Conservation (phyloP, 1,284 basidiomycete genomes). For the Trametes polyzona region DNA sequence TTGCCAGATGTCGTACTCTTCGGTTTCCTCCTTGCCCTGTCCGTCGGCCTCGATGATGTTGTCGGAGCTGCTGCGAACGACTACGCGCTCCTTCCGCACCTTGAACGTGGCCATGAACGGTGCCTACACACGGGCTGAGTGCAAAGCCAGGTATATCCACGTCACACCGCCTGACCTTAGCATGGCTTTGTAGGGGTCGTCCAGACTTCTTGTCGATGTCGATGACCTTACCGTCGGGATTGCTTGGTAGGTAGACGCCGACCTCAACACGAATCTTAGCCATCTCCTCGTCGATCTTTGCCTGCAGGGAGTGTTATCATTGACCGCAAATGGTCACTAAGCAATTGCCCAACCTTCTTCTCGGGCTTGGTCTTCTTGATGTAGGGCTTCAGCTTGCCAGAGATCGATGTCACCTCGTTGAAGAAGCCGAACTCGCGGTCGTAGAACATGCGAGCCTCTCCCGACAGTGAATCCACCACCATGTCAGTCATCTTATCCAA, state of each 20-base stretch:
- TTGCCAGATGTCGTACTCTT: constrained; percentile 93
- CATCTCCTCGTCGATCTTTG: constrained; percentile 99
- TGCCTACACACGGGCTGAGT: constrained; percentile 55
- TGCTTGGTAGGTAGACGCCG: constrained; percentile 97
- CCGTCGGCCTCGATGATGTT: constrained; percentile 69
- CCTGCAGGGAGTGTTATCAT: constrained; percentile 49
- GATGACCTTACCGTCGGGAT: constrained; percentile 95
- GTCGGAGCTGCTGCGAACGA: constrained; percentile 67
- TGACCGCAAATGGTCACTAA: constrained; percentile 1
- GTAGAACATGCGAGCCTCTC: constrained; percentile 92
- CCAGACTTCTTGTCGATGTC: constrained; percentile 98
- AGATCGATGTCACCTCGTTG: constrained; percentile 95
- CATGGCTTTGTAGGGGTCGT: constrained; percentile 94
- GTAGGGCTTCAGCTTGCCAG: constrained; percentile 95
- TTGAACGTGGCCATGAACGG: constrained; percentile 99
- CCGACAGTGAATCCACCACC: constrained; percentile 87
- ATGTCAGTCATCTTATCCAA: constrained; percentile 88
- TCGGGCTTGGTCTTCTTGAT: constrained; percentile 97
- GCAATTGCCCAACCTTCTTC: too few species aligned
- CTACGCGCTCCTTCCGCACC: constrained; percentile 81
- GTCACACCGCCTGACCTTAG: constrained; percentile 65
- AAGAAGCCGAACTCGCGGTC: constrained; percentile 97
- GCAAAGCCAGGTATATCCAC: not conserved
- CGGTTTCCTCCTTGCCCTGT: constrained; percentile 56
- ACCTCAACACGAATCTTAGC: constrained; percentile 91